Evolutionary conservation across 1,284 basidiomycete species (phyloP), one percentile per base, ranked within the genome.

Genomic region (Tilletia horrida): DNA sequence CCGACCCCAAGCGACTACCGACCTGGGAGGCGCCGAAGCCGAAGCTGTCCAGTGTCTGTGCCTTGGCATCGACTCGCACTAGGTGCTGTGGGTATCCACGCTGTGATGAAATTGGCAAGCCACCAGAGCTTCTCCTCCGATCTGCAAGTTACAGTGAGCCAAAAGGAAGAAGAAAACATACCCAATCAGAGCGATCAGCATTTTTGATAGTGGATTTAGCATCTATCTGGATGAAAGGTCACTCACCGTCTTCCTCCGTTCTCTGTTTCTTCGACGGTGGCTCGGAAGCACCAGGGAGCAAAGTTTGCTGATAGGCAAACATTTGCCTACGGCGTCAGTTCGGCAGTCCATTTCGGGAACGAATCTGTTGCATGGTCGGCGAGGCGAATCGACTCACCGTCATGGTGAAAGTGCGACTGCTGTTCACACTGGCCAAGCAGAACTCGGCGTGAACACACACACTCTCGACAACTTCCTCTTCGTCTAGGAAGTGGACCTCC

Each of bases 401-500:
- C 43, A 76, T 72, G 6, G 69, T 67, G 65, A 76, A 79, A 4
- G 73, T 75, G n/a, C 80, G 70, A 67, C 75, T 79, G 23, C 74
- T 70, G 44, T 78, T 80, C 42, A 78, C 74, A 2, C 69, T 69
- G 0, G 75, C 71, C 1, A 81, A 63, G 14, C 63, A 52, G 18
- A 67, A 57, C 61, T 76, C 73, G 0, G 71, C 73, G 25, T 67
- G 66, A 16, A 62, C 43, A n/a, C 90, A 88, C 62, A 98, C 88
- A 7, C 84, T 85, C 73, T 93, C 89, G 3, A 90, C 89, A 73
- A 97, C 92, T 14, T 86, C 86, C 65, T 97, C 96, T 81, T 98
- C 93, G 73, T 97, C 88, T 66, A 97, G 83, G 76, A 98, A 98
- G 74, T 94, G 92, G 0, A 97, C 55, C 82, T 97, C 94, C 45